A percentile compares a stretch with the other conserved stretches of the same genome.
These are phyloP conservation scores for Xenoacremonium recifei DNA, from an alignment of 2,329 filamentous ascomycete species.

Conservation along the genomic window DNA sequence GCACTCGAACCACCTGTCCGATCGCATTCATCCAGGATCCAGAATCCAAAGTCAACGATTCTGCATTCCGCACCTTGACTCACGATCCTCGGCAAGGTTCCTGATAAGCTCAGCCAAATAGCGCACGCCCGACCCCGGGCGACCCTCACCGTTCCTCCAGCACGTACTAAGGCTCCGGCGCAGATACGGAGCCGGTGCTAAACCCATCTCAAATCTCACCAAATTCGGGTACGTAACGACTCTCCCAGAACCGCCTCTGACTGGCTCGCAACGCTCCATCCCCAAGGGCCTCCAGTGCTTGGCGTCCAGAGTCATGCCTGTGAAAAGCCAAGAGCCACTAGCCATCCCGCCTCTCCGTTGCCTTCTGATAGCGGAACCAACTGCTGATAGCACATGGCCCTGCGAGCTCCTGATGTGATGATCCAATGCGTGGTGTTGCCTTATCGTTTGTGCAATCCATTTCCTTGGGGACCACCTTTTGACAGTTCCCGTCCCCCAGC, in stretches of 20 bases:
- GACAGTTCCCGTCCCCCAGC: background rate
- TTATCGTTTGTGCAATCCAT: slow-evolving; percentile 10
- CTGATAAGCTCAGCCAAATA: slow-evolving; percentile 14
- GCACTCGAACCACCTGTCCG: no score
- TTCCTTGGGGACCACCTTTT: background rate
- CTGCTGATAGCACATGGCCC: slow-evolving; percentile 9
- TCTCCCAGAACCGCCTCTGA: slow-evolving; percentile 18
- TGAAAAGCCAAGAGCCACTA: background rate
- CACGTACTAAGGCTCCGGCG: no score
- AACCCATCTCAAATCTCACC: slow-evolving; percentile 27
- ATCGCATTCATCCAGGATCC: no score
- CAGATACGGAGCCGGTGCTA: no score
- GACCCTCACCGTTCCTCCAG: no score
- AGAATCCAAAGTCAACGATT: no score
- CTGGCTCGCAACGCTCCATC: slow-evolving; percentile 14
- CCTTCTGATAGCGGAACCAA: slow-evolving; percentile 2
- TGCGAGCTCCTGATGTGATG: slow-evolving; percentile 4
- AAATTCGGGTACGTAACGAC: slow-evolving; percentile 38
- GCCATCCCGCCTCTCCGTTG: slow-evolving; percentile 13
- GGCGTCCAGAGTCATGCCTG: slow-evolving; percentile 12
- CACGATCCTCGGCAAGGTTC: slow-evolving; percentile 13
- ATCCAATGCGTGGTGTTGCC: slow-evolving; percentile 7
- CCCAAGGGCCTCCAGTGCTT: slow-evolving; percentile 13
- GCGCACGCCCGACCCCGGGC: background rate
- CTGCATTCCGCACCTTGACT: no score